Percentiles rank a stretch among this genome's conserved stretches.
Evolutionary conservation across 352 stramenopile genomes (phyloP).

Genomic region (Phytopythium aichiense): DNA sequence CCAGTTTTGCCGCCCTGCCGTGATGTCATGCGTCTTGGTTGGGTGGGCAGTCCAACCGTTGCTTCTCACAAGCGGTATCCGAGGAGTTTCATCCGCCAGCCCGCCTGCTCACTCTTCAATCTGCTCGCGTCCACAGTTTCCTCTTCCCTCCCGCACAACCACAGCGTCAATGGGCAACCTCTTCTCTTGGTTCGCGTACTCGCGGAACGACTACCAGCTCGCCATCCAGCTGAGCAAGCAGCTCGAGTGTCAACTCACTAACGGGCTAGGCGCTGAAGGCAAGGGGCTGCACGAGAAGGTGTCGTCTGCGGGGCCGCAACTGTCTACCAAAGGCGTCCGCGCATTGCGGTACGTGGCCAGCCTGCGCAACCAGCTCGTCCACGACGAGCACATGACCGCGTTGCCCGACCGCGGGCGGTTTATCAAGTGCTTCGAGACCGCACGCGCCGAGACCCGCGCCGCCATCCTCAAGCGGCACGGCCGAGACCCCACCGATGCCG

Average conservation of each 20-base stretch:
- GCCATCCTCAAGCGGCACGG: not conserved
- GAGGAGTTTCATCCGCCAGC: no score
- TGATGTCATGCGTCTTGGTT: no score
- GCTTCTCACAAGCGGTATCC: no score
- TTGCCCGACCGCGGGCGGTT: constrained; percentile 62
- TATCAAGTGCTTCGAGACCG: constrained; percentile 52
- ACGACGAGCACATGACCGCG: constrained; percentile 55
- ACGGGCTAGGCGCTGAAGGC: constrained; percentile 12
- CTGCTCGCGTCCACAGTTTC: no score
- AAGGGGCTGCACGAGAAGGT: constrained; percentile 74
- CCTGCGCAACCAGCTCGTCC: constrained; percentile 76
- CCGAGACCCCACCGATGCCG: constrained; percentile 14
- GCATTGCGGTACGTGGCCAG: constrained; percentile 76
- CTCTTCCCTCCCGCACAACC: no score
- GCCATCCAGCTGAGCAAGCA: not conserved
- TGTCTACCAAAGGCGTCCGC: constrained; percentile 46
- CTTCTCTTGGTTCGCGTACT: not conserved
- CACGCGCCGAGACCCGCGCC: constrained; percentile 29
- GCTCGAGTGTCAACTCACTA: not conserved
- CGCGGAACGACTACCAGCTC: not conserved
- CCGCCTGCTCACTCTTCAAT: no score
- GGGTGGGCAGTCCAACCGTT: no score
- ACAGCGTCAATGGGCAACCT: not conserved
- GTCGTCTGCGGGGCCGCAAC: constrained; percentile 30
- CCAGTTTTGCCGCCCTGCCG: not conserved